Evolutionary conservation across 106 monocot genomes (phyloP).

Genomic region (Platanthera zijinensis): DNA sequence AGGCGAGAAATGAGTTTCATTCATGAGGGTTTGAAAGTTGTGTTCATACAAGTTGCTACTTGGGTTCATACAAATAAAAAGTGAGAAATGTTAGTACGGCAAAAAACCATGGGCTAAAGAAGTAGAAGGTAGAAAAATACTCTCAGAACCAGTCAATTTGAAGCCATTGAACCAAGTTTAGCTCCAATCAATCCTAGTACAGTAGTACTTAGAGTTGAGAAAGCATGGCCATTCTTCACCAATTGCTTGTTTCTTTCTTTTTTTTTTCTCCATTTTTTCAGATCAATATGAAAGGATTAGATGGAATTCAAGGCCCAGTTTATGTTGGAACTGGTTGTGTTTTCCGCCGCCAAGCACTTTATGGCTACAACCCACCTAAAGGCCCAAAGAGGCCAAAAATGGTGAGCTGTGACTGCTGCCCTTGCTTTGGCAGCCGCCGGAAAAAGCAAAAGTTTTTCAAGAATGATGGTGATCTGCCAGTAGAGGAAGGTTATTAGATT

Average conservation of each 20-base stretch:
- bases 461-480: constrained; percentile 13
- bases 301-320: constrained; percentile 94
- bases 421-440: constrained; percentile 66
- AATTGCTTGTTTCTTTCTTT: too few species aligned
- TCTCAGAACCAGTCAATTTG: not conserved
- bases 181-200: not conserved
- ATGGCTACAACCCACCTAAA: constrained; percentile 86
- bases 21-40: too few species aligned
- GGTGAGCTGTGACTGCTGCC: constrained; percentile 96
- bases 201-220: too few species aligned
- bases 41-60: too few species aligned
- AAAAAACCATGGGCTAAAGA: not conserved
- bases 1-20: too few species aligned
- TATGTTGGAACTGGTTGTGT: constrained; percentile 98
- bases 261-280: constrained; percentile 15
- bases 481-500: constrained; percentile 25
- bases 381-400: constrained; percentile 86
- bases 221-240: too few species aligned
- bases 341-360: constrained; percentile 76
- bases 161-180: not conserved
- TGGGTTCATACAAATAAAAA: not conserved
- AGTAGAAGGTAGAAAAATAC: not conserved
- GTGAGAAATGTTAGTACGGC: not conserved
- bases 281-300: constrained; percentile 98
- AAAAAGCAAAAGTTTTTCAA: constrained; percentile 55